These are phyloP conservation scores for Aegilops speltoides DNA, from an alignment of 176 grass and related monocot genomes.

Conservation along the genomic window DNA sequence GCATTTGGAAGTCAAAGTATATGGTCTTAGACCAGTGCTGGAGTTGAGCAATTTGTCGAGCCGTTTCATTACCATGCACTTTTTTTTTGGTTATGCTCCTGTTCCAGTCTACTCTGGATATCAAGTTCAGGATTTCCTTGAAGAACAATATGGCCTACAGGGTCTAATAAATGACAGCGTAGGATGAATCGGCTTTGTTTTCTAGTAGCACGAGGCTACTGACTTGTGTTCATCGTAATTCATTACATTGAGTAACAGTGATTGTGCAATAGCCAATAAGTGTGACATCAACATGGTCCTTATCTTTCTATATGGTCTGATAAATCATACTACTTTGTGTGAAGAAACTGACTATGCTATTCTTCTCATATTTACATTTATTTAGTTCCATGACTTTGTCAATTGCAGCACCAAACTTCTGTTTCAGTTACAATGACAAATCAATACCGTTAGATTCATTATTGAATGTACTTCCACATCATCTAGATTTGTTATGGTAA, in stretches of 20 bases:
- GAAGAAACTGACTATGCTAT: neutral
- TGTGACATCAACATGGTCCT: neutral
- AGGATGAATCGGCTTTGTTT: neutral
- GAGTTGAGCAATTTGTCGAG: neutral
- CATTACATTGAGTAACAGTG: neutral
- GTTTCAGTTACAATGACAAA: neutral
- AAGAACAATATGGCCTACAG: neutral
- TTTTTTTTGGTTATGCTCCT: neutral
- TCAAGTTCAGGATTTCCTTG: constrained; percentile 14
- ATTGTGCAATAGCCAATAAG: neutral
- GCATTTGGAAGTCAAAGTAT: constrained; percentile 5
- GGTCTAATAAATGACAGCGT: constrained; percentile 7
- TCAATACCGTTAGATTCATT: no score
- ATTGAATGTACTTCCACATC: no score
- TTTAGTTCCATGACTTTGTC: neutral
- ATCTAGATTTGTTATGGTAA: no score
- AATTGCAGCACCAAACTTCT: neutral
- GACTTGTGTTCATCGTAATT: neutral
- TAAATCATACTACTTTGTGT: neutral
- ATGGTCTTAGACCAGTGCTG: neutral
- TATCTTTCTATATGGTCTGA: neutral
- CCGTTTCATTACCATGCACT: neutral
- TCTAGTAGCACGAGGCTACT: neutral
- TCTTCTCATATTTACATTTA: neutral
- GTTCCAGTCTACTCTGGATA: neutral